These are phyloP conservation scores for Baeospora myosura DNA, from an alignment of 1,284 basidiomycete genomes.

Conservation along the genomic window DNA sequence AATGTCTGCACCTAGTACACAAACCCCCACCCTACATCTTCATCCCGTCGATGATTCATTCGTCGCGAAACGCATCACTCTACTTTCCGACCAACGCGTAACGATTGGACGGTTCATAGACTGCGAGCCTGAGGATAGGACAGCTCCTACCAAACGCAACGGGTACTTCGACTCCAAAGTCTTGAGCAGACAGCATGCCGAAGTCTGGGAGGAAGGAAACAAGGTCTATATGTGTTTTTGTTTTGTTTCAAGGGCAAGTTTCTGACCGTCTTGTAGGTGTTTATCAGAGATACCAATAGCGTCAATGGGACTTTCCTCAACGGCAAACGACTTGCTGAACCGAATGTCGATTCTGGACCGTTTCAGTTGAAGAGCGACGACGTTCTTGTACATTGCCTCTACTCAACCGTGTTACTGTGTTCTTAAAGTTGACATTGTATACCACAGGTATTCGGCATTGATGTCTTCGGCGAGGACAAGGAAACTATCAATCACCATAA, in stretches of 20 bases:
- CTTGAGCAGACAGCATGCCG: constrained; percentile 90
- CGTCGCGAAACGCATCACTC: constrained; percentile 90
- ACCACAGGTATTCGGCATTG: constrained; percentile 93
- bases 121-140: constrained; percentile 98
- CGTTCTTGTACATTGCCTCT: constrained; percentile 49
- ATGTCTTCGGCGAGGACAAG: constrained; percentile 98
- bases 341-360: constrained; percentile 89
- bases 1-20: no score
- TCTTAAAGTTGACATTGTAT: not conserved
- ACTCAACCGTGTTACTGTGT: not conserved
- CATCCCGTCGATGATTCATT: constrained; percentile 97
- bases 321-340: constrained; percentile 82
- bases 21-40: constrained; percentile 83
- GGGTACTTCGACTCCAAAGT: constrained; percentile 98
- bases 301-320: constrained; percentile 99
- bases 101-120: constrained; percentile 96
- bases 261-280: constrained; percentile 56
- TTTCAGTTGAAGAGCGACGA: constrained; percentile 94
- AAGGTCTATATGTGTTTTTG: constrained; percentile 41
- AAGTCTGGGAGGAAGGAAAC: constrained; percentile 90
- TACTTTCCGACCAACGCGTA: constrained; percentile 64
- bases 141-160: constrained; percentile 88
- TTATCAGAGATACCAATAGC: constrained; percentile 97
- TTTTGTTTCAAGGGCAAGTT: not conserved
- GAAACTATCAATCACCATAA: constrained; percentile 98